Evolutionary conservation across 2,329 filamentous ascomycete genomes (phyloP), one percentile per base, ranked within the genome.

Genomic region (Zymoseptoria ardabiliae): DNA sequence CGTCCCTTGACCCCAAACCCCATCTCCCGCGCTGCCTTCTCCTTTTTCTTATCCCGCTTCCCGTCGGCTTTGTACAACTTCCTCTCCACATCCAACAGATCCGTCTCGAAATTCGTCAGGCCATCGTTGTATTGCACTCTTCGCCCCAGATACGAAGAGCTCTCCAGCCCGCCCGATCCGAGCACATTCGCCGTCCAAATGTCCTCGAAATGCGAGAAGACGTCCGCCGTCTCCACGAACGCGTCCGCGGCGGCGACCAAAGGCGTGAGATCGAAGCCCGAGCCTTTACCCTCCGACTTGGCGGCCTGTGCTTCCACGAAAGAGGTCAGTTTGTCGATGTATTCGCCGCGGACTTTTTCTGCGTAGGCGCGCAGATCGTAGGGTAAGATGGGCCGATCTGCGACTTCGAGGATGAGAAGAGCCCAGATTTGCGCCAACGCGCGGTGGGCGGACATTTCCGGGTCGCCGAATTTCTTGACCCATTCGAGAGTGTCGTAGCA

Each of bases 401-500:
- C 81, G 11, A 97, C 81, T 68, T 97, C 92, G 20, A 97, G 83
- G 56, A 94, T 82, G n/a, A 97, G 78, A 2, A 97, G 79, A 1
- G 85, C 85, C 74, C 90, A 87, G 49, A 97, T 79, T 74, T 97
- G 86, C 10, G 85, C 90, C 60, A 97, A 82, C 5, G 89, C 76
- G 49, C 81, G 82, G 76, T 97, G 94, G 71, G 96, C 94, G 10
- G 81, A 74, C 70, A 96, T 96, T 7, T 65, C 69, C 0, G 91
- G 91, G 71, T 99, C 94, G 21, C 89, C 87, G 61, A 89, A 85
- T 45, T 81, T 82, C 23, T 86, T 79, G 82, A 97, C 90, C 86
- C 91, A 93, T 51, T 91, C 87, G 67, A 89, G 92, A 57, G 86
- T 95, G 71, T 97, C 93, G 74, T 96, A 95, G 75, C 89, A 94